These are phyloP conservation scores for Boeremia exigua DNA, from an alignment of 2,329 filamentous ascomycete species.

Conservation along the genomic window DNA sequence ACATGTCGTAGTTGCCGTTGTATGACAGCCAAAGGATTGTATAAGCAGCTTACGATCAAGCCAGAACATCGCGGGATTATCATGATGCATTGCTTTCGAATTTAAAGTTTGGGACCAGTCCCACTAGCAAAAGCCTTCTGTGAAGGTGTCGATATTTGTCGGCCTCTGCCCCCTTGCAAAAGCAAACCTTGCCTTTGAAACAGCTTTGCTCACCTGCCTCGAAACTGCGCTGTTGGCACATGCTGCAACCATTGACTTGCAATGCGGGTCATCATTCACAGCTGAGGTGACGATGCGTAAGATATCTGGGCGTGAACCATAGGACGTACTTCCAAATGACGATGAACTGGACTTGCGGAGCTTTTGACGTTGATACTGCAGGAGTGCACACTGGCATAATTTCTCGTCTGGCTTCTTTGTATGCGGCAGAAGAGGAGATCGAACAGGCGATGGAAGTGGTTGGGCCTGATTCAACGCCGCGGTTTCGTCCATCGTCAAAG, in stretches of 20 bases:
- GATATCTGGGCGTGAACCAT: constrained; percentile 26
- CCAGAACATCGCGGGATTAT: no score
- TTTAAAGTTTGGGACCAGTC: no score
- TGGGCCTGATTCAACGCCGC: constrained; percentile 1
- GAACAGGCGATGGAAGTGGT: constrained; percentile 2
- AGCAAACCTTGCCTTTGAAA: constrained; percentile 28
- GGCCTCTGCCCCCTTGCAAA: constrained; percentile 25
- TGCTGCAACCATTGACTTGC: constrained; percentile 30
- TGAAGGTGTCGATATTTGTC: constrained; percentile 23
- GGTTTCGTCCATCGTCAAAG: constrained; percentile 9
- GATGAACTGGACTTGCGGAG: neutral
- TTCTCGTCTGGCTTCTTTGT: neutral
- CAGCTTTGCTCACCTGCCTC: constrained; percentile 15
- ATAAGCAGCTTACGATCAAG: neutral
- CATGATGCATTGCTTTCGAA: neutral
- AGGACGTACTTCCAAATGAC: constrained; percentile 14
- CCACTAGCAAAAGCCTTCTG: constrained; percentile 21
- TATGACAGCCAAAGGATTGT: no score
- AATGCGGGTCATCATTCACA: neutral
- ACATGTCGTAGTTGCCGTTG: no score
- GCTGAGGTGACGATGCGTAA: constrained; percentile 5
- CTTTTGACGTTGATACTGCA: constrained; percentile 24
- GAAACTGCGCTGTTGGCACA: constrained; percentile 27
- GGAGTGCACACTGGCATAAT: constrained; percentile 24
- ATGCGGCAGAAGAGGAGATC: neutral